Conservation (phyloP, 805 yeast species). For the Candida bentonensis region DNA sequence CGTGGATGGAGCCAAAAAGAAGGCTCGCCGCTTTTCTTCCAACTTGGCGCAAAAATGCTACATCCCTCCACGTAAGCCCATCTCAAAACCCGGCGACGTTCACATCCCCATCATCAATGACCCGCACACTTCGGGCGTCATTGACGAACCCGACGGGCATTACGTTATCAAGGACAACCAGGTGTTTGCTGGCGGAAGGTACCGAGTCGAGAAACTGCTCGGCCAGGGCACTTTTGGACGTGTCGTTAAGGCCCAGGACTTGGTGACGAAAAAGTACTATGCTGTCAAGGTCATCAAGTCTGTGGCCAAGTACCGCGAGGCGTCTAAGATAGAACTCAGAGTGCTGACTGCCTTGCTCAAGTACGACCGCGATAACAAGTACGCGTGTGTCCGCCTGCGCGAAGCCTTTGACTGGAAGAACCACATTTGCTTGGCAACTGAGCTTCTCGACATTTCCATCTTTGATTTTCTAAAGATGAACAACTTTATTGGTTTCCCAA, state of each 20-base stretch:
- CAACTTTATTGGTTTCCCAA: slow-evolving; percentile 81
- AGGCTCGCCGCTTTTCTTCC: too few species aligned
- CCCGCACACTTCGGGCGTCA: slow-evolving; percentile 6
- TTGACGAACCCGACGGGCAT: slow-evolving; percentile 19
- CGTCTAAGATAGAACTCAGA: slow-evolving; percentile 82
- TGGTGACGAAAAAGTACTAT: slow-evolving; percentile 40
- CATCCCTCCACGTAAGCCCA: neutral
- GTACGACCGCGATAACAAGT: slow-evolving; percentile 52
- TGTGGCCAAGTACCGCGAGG: slow-evolving; percentile 88
- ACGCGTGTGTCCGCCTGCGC: slow-evolving; percentile 70
- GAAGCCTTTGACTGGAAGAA: slow-evolving; percentile 88
- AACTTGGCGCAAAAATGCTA: neutral
- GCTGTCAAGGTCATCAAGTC: slow-evolving; percentile 91
- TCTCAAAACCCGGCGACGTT: neutral
- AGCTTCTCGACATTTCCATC: slow-evolving; percentile 66
- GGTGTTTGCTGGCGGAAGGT: slow-evolving; percentile 42
- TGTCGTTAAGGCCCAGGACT: slow-evolving; percentile 73
- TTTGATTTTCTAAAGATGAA: slow-evolving; percentile 84
- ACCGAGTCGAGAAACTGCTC: slow-evolving; percentile 48
- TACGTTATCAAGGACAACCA: slow-evolving; percentile 22
- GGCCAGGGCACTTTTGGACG: slow-evolving; percentile 94
- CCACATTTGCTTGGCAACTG: slow-evolving; percentile 90
- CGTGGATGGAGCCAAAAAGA: too few species aligned
- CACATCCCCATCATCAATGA: slow-evolving; percentile 10
- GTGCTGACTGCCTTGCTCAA: slow-evolving; percentile 60